phyloP scores from a whole-genome alignment of 2,329 filamentous ascomycete genomes.

The Stagonosporopsis vannaccii region DNA sequence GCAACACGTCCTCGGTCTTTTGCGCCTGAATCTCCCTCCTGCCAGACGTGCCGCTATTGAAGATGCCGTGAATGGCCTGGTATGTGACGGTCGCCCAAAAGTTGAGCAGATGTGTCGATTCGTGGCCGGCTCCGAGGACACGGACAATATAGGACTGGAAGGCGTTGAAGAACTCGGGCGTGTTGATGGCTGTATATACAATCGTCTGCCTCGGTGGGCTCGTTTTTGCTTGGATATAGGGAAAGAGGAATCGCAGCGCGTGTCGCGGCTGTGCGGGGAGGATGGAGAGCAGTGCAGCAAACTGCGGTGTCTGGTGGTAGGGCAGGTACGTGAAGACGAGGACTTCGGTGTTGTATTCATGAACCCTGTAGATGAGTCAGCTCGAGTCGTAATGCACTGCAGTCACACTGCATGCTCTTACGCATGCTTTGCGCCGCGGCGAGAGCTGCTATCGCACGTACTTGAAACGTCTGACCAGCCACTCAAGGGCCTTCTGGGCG shows the following conservation, averaged over 20 bases:
- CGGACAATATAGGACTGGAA: conserved; percentile 82
- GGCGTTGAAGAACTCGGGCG: conserved; percentile 74
- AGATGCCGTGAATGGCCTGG: conserved; percentile 82
- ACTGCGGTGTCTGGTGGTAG: conserved; percentile 86
- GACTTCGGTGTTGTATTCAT: conserved; percentile 84
- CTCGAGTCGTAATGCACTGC: not conserved
- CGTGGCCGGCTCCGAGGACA: conserved; percentile 73
- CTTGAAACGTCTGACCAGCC: conserved; percentile 91
- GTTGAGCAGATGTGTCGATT: conserved; percentile 78
- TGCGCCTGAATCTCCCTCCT: conserved; percentile 77
- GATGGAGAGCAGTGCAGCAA: conserved; percentile 86
- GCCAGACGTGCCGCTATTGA: conserved; percentile 80
- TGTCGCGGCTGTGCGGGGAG: conserved; percentile 76
- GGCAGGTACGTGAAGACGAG: conserved; percentile 88
- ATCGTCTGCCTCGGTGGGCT: conserved; percentile 81
- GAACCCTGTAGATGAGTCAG: conserved; percentile 66
- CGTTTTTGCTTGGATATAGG: conserved; percentile 81
- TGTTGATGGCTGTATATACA: conserved; percentile 82
- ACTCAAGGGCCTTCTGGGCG: conserved; percentile 90
- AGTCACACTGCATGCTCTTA: not conserved
- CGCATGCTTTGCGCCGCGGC: not conserved
- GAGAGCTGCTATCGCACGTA: conserved; percentile 51
- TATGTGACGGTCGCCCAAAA: conserved; percentile 93
- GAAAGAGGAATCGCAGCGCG: conserved; percentile 82
- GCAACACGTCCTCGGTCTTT: conserved; percentile 78